phyloP scores from a whole-genome alignment of 345 rosid species.

The Eucalyptus pauciflora region DNA sequence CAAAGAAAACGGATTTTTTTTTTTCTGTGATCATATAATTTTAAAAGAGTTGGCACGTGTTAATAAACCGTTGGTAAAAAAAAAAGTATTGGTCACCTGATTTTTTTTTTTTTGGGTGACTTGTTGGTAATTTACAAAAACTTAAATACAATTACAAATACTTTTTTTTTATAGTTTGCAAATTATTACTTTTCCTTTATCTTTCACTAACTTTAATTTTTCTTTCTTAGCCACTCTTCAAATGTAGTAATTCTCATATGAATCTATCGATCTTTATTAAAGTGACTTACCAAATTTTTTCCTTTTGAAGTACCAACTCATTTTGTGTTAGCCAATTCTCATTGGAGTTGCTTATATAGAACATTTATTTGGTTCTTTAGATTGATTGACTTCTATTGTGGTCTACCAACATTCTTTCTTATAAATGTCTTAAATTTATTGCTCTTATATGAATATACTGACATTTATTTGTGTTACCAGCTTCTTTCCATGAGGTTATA shows the following conservation, averaged over 20 bases:
- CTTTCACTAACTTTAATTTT: not conserved
- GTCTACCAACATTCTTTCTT: not conserved
- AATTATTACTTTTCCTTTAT: not conserved
- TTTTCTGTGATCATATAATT: not conserved
- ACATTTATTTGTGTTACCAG: not conserved
- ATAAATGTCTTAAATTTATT: not conserved
- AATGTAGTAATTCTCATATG: not conserved
- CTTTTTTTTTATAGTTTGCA: not conserved
- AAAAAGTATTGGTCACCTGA: not conserved
- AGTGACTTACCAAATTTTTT: not conserved
- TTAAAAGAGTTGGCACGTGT: not conserved
- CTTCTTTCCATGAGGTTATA: not conserved
- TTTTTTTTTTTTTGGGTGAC: not conserved
- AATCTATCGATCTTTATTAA: not conserved
- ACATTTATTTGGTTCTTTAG: not conserved
- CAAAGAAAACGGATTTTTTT: not conserved
- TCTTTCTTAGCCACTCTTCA: not conserved
- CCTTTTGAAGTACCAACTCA: not conserved
- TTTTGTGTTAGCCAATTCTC: not conserved
- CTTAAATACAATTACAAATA: not conserved
- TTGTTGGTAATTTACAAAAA: not conserved
- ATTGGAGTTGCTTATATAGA: not conserved
- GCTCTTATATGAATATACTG: not conserved
- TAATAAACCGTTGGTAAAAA: not conserved
- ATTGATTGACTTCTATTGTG: not conserved